Evolutionary conservation across 306 rosid genomes (phyloP).

Genomic region (Rosa persica): DNA sequence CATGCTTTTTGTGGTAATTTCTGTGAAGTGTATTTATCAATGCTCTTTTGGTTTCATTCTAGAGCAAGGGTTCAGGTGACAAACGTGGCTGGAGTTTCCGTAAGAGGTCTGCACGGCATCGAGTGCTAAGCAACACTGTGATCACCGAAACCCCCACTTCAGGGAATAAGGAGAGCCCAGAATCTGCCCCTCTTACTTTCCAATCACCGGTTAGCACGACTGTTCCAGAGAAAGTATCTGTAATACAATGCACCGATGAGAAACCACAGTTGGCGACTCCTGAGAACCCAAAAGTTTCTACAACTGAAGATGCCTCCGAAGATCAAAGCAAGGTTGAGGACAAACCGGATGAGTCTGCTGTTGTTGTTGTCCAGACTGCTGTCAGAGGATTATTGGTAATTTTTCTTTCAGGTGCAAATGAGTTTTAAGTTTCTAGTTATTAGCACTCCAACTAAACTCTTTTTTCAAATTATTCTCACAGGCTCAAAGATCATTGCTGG

Average conservation of each 20-base stretch:
- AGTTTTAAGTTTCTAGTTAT: conserved; percentile 16
- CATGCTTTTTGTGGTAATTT: neutral
- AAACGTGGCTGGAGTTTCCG: conserved; percentile 96
- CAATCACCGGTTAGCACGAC: conserved; percentile 41
- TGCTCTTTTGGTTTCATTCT: conserved; percentile 3
- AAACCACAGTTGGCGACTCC: conserved; percentile 46
- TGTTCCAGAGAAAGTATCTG: conserved; percentile 54
- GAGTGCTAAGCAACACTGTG: conserved; percentile 89
- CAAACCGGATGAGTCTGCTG: conserved; percentile 50
- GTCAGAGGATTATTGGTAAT: conserved; percentile 75
- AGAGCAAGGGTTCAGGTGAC: conserved; percentile 72
- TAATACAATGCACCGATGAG: conserved; percentile 47
- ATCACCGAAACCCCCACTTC: conserved; percentile 51
- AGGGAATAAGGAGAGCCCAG: conserved; percentile 63
- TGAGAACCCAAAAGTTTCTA: conserved; percentile 41
- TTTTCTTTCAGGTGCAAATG: conserved; percentile 18
- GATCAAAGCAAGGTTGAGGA: conserved; percentile 27
- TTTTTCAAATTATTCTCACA: conserved; percentile 24
- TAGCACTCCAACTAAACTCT: conserved; percentile 5
- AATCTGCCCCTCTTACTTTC: conserved; percentile 43
- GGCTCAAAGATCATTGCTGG: conserved; percentile 57
- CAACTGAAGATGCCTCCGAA: neutral
- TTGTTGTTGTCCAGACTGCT: conserved; percentile 70
- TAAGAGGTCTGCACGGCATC: conserved; percentile 78
- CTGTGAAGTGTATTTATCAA: neutral